Conservation (phyloP, 495 filamentous ascomycete genomes). For the Podospora pseudoanserina region DNA sequence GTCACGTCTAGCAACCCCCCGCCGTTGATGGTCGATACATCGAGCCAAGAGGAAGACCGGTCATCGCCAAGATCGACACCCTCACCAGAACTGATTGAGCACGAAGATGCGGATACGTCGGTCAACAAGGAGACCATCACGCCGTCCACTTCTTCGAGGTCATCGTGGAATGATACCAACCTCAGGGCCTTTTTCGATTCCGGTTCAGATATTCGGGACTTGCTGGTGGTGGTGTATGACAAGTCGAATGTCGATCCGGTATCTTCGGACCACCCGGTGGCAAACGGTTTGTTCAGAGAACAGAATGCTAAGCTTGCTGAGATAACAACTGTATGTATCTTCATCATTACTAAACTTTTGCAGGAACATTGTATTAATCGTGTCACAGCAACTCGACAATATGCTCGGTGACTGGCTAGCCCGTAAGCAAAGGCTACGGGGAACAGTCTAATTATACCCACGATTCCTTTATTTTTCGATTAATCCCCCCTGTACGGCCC, state of each 20-base stretch:
- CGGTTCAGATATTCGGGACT: conserved; percentile 82
- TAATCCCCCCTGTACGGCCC: conserved; percentile 1
- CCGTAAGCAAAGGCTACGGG: conserved; percentile 55
- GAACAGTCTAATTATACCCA: conserved; percentile 33
- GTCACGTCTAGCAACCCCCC: conserved; percentile 50
- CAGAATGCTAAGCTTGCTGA: conserved; percentile 77
- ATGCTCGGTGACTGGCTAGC: conserved; percentile 81
- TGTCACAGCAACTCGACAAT: conserved; percentile 66
- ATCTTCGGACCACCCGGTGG: conserved; percentile 77
- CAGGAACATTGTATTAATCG: background rate
- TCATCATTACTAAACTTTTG: background rate
- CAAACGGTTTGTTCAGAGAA: conserved; percentile 74
- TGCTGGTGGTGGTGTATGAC: conserved; percentile 88
- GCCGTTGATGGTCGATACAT: conserved; percentile 60
- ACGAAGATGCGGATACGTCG: conserved; percentile 35
- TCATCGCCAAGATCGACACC: conserved; percentile 60
- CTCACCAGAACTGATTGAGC: conserved; percentile 63
- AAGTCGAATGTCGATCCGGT: conserved; percentile 74
- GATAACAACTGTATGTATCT: conserved; percentile 63
- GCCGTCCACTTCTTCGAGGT: conserved; percentile 40
- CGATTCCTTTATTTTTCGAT: background rate
- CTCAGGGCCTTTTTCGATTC: conserved; percentile 89
- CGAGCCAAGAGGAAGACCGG: conserved; percentile 59
- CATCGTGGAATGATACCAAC: conserved; percentile 79
- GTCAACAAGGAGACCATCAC: conserved; percentile 44